Evolutionary conservation across 768 basidiomycete genomes (phyloP).

Genomic region (Fibroporia radiculosa): DNA sequence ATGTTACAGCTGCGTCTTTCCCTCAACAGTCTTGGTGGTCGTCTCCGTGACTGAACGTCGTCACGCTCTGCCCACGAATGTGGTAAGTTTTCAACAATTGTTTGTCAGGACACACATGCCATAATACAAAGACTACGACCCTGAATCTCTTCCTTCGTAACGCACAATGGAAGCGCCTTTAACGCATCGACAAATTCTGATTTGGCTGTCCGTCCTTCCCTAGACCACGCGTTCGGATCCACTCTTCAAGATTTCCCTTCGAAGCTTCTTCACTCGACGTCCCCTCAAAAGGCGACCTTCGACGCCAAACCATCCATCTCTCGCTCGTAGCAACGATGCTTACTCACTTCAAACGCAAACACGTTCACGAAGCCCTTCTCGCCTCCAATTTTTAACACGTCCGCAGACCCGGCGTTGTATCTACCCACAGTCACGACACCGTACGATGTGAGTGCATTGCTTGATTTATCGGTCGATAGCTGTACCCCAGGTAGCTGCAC

Average conservation of each 20-base stretch:
- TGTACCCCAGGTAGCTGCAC: constrained; percentile 39
- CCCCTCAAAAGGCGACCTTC: constrained; percentile 39
- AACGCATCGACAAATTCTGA: not conserved
- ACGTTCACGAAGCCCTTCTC: constrained; percentile 47
- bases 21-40: too few species aligned
- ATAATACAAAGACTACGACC: not conserved
- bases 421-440: constrained; percentile 56
- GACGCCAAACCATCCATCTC: constrained; percentile 49
- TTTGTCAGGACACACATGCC: not conserved
- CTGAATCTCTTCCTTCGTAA: too few species aligned
- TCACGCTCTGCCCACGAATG: too few species aligned
- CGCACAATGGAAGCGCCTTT: not conserved
- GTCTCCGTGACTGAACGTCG: too few species aligned
- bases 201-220: not conserved
- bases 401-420: constrained; percentile 34
- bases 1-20: too few species aligned
- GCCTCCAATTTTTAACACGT: constrained; percentile 34
- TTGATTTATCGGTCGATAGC: constrained; percentile 26
- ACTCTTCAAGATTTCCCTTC: not conserved
- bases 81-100: too few species aligned
- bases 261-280: not conserved
- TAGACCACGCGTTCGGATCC: not conserved
- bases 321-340: constrained; percentile 58
- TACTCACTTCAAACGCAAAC: constrained; percentile 56
- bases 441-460: constrained; percentile 43